Evolutionary conservation across 345 rosid species (phyloP), one percentile per base, ranked within the genome.

Genomic region (Euclidium syriacum): DNA sequence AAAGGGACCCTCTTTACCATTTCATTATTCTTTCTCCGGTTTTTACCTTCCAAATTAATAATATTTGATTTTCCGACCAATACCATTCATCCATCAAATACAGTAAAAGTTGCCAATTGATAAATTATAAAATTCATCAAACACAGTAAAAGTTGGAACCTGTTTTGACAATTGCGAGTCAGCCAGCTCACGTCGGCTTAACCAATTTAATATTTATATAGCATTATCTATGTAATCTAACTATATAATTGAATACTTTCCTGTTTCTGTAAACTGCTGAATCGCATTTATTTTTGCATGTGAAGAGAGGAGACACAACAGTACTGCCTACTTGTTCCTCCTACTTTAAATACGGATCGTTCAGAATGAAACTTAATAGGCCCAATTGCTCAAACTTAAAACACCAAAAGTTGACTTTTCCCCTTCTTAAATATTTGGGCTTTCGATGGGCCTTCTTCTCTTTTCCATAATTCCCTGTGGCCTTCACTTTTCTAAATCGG

Each of bases 311-410:
- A 30, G 61, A 68, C 67, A 58, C 22, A 17, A 24, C 61, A n/a
- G n/a, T n/a, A 59, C 73, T 36, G 51, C 67, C 67, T 58, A 58
- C 38, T 50, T 50, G 73, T 58, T 58, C 59, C 59, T 36, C 36
- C 52, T 47, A 26, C 32, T 66, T 24, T 54, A 5, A 24, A 3
- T 5, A 23, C 23, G 29, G 33, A 46, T n/a, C 8, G 15, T 47
- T 35, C 38, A 19, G 26, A 7, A 50, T 10, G 36, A 26, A 34
- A 32, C 12, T 27, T 38, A 29, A 1, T 57, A 24, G 58, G 64
- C 64, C 57, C 15, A 32, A 7, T 10, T 5, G n/a, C n/a, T n/a
- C n/a, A n/a, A n/a, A n/a, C n/a, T n/a, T n/a, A n/a, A n/a, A n/a
- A n/a, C n/a, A n/a, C n/a, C n/a, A n/a, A n/a, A n/a, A n/a, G n/a